These are phyloP conservation scores for Neurospora africana DNA, from an alignment of 495 filamentous ascomycete species.

Conservation along the genomic window DNA sequence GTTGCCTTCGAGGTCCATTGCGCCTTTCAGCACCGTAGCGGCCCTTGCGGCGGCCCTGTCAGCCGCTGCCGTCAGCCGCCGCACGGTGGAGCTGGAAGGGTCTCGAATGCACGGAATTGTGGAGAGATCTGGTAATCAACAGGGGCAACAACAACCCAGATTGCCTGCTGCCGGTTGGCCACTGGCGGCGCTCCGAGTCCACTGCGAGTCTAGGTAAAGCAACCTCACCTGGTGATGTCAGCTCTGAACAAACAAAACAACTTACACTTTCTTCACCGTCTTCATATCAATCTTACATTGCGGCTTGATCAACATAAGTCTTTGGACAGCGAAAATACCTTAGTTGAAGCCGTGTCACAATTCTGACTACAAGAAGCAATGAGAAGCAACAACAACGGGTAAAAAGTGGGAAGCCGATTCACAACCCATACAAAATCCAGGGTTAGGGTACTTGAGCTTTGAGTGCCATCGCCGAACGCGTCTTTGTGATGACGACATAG, in stretches of 20 bases:
- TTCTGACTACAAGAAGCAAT: neutral
- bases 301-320: neutral
- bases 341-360: neutral
- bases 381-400: neutral
- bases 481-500: neutral
- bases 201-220: neutral
- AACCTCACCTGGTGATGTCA: neutral
- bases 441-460: neutral
- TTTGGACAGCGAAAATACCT: neutral
- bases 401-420: neutral
- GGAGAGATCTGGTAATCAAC: neutral
- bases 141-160: neutral
- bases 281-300: neutral
- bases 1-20: neutral
- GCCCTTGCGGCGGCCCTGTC: neutral
- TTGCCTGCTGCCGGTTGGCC: neutral
- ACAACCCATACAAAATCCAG: neutral
- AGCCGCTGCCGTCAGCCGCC: neutral
- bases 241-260: neutral
- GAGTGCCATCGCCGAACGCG: neutral
- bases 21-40: neutral
- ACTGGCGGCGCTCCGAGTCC: neutral
- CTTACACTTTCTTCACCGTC: neutral
- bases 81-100: neutral
- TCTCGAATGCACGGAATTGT: neutral